Percentiles rank a stretch among this genome's conserved stretches.
Evolutionary conservation across 768 basidiomycete species (phyloP).

Genomic region (Sutorius australiensis): DNA sequence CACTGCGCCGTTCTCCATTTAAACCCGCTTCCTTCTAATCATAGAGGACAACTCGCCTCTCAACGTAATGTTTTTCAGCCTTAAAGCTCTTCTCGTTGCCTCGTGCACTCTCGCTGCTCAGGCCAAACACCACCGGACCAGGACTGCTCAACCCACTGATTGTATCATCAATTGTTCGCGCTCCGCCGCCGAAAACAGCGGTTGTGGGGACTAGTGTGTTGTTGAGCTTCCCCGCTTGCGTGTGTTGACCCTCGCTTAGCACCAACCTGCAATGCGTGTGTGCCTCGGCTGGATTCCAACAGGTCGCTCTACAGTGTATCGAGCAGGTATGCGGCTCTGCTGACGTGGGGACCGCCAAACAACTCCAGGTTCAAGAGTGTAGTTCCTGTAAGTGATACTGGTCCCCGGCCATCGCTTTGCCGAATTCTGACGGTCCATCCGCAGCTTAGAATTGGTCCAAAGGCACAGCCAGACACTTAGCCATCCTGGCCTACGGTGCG

Average conservation of each 20-base stretch:
- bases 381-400: constrained; percentile 9
- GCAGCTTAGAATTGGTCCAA: background rate
- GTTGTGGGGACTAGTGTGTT: constrained; percentile 18
- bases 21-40: too few species aligned
- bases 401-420: background rate
- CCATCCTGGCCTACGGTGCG: too few species aligned
- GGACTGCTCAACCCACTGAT: background rate
- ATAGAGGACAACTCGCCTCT: background rate
- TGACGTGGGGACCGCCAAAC: constrained; percentile 29
- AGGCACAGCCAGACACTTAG: too few species aligned
- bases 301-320: constrained; percentile 33
- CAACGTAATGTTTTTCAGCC: constrained; percentile 13
- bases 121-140: constrained; percentile 7
- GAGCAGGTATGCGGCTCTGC: constrained; percentile 25
- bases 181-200: background rate
- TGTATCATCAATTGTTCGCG: constrained; percentile 18
- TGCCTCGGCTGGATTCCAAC: constrained; percentile 36
- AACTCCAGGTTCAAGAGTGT: constrained; percentile 34
- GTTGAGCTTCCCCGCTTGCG: background rate
- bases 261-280: constrained; percentile 39
- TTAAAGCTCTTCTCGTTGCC: constrained; percentile 17
- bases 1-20: too few species aligned
- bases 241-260: constrained; percentile 21
- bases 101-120: constrained; percentile 16
- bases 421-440: background rate